Evolutionary conservation across 768 basidiomycete genomes (phyloP), one percentile per base, ranked within the genome.

Genomic region (Pulveroboletus sp.): DNA sequence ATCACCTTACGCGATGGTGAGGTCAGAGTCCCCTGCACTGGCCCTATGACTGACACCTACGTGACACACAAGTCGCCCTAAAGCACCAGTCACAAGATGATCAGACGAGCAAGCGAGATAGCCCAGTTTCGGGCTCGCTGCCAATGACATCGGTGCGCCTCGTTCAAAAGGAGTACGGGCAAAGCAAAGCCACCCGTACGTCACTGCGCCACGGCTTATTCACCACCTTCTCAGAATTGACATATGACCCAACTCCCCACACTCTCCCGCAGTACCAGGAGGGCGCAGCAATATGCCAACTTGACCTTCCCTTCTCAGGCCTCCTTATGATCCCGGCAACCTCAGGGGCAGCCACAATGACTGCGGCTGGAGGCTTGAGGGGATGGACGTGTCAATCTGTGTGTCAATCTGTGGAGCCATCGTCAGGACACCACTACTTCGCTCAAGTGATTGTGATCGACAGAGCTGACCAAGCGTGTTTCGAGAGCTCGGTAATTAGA

Each of bases 121-220:
- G n/a, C n/a, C n/a, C n/a, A n/a, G n/a, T n/a, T n/a, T n/a, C n/a
- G n/a, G n/a, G n/a, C n/a, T n/a, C n/a, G n/a, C n/a, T n/a, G n/a
- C n/a, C n/a, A n/a, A n/a, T n/a, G 6, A 29, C 37, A 34, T 29
- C 34, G 27, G 31, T 36, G 35, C 32, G 16, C 43, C 38, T 32
- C 14, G 46, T 44, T 29, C 27, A 6, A 36, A 49, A 44, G 30
- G 34, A 19, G 20, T 26, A 10, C 40, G 34, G n/a, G 53, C 2
- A 12, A 35, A 41, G 30, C 13, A 40, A 30, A 30, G 26, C 37
- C 36, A 40, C 17, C 23, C 13, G 53, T 51, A 29, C 27, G 12
- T 29, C 6, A 6, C 27, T 63, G 61, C 63, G 56, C 58, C 57
- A 62, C 63, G 34, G 48, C 61, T 61, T 51, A 54, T 59, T 60